Conservation (phyloP, 2,329 filamentous ascomycete genomes). For the Dothideomycetes sp. region DNA sequence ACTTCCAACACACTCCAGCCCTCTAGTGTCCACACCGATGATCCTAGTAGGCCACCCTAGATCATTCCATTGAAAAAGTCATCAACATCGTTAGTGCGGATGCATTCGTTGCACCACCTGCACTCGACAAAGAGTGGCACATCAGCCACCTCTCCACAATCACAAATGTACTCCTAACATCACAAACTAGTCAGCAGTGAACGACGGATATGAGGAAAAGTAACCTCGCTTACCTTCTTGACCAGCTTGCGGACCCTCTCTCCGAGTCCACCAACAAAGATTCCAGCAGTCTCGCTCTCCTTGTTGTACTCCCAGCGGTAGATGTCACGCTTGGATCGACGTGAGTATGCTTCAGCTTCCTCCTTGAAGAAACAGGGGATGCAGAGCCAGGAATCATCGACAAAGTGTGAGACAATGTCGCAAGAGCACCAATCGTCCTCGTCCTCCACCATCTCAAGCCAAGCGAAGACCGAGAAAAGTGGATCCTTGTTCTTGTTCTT, state of each 20-base stretch:
- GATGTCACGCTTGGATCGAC: neutral
- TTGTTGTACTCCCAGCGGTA: neutral
- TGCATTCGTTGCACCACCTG: neutral
- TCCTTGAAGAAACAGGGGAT: constrained; percentile 8
- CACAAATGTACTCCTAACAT: constrained; percentile 4
- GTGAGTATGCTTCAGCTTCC: constrained; percentile 28
- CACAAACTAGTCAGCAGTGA: neutral
- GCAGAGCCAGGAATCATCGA: constrained; percentile 4
- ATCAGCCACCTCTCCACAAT: constrained; percentile 5
- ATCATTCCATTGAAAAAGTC: constrained; percentile 21
- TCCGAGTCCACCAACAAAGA: no score
- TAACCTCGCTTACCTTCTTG: neutral
- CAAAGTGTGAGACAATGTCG: neutral
- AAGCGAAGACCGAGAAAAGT: neutral
- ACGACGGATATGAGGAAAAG: neutral
- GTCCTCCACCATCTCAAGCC: neutral
- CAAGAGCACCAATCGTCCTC: neutral
- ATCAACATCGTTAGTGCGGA: constrained; percentile 33
- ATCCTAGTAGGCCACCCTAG: neutral
- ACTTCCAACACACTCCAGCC: no score
- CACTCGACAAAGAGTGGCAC: neutral
- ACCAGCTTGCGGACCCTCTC: neutral
- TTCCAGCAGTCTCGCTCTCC: neutral
- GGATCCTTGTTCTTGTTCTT: neutral
- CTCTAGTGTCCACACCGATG: neutral